A percentile compares a stretch with the other conserved stretches of the same genome.
Conservation (phyloP, 371 early-diverging fungal species). For the Chytridium lagenaria region DNA sequence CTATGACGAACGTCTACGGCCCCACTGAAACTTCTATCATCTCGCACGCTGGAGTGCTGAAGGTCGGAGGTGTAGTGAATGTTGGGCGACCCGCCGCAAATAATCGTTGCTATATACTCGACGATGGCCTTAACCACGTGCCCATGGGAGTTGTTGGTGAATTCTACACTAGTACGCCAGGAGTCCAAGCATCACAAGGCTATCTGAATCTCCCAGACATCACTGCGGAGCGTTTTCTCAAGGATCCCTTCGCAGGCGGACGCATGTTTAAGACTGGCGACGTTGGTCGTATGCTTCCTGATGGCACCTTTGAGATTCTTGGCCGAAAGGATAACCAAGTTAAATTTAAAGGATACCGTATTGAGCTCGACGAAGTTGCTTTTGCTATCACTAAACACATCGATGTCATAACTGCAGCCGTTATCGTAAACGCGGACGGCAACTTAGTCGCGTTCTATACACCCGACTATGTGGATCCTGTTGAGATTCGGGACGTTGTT, state of each 20-base stretch:
- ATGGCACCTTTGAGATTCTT: conserved; percentile 27
- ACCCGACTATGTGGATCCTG: conserved; percentile 27
- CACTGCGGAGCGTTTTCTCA: conserved; percentile 33
- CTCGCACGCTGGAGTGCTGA: conserved; percentile 9
- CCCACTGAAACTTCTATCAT: conserved; percentile 41
- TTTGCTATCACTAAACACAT: conserved; percentile 18
- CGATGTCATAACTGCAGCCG: conserved; percentile 18
- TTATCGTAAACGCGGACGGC: conserved; percentile 24
- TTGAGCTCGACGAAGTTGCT: conserved; percentile 53
- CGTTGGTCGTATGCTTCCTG: conserved; percentile 10
- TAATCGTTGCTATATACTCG: conserved; percentile 22
- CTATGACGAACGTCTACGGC: conserved; percentile 41
- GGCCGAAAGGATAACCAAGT: conserved; percentile 51
- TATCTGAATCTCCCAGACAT: conserved; percentile 41
- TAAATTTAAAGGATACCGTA: conserved; percentile 55
- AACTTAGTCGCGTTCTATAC: conserved; percentile 35
- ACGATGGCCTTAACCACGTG: conserved; percentile 17
- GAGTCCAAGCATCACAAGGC: conserved; percentile 28
- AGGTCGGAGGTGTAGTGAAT: neutral
- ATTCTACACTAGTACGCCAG: conserved; percentile 21
- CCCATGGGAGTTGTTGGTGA: conserved; percentile 39
- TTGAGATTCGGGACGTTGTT: conserved; percentile 17
- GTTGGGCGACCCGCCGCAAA: conserved; percentile 27
- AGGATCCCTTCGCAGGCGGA: neutral
- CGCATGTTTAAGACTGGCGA: conserved; percentile 35